phyloP scores from a whole-genome alignment of 192 early-diverging fungal species.

The Haplosporangium gracile region DNA sequence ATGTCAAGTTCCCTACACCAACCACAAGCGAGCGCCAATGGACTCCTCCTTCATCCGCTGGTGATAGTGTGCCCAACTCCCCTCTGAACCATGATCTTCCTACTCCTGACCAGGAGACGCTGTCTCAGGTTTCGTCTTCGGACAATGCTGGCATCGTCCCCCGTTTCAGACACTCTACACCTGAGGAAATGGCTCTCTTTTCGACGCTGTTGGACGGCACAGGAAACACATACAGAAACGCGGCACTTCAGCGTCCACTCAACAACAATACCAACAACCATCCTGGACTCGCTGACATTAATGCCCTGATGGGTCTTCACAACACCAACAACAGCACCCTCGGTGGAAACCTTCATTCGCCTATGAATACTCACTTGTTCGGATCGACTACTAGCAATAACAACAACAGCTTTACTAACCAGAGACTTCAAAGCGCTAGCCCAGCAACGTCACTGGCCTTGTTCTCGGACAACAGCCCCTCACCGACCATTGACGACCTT shows the following conservation, averaged over 20 bases:
- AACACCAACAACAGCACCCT: background rate
- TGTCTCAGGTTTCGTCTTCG: constrained; percentile 10
- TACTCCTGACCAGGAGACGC: constrained; percentile 41
- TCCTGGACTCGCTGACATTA: background rate
- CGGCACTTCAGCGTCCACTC: background rate
- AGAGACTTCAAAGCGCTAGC: constrained; percentile 9
- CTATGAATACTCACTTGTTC: background rate
- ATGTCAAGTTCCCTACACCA: constrained; percentile 16
- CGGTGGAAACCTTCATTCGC: background rate
- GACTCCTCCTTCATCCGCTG: constrained; percentile 27
- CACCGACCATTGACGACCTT: constrained; percentile 31
- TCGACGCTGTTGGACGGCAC: constrained; percentile 43
- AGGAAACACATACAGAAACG: constrained; percentile 27
- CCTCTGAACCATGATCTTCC: constrained; percentile 30
- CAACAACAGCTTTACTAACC: background rate
- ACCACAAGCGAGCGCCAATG: constrained; percentile 29
- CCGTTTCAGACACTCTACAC: constrained; percentile 39
- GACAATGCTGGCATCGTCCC: constrained; percentile 47
- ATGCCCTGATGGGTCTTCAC: background rate
- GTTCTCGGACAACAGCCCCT: constrained; percentile 30
- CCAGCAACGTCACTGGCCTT: constrained; percentile 21
- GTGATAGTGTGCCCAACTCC: constrained; percentile 26
- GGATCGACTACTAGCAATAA: background rate
- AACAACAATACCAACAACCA: background rate
- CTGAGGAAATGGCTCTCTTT: constrained; percentile 46